Percentiles rank a stretch among this genome's conserved stretches.
phyloP scores from a whole-genome alignment of 805 yeast species.

The Saturnispora diversa region DNA sequence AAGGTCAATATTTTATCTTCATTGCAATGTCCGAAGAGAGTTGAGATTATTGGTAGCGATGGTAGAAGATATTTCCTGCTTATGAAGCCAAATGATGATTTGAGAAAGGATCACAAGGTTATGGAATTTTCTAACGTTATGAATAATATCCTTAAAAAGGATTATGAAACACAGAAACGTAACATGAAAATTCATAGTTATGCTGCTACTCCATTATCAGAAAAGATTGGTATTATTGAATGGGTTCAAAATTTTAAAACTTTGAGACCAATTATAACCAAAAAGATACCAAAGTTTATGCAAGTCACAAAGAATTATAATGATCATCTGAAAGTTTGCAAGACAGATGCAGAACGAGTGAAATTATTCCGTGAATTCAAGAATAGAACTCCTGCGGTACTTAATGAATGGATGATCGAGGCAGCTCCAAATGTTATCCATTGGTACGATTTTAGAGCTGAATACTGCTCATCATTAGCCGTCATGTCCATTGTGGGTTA shows the following conservation, averaged over 20 bases:
- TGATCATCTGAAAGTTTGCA: slow-evolving; percentile 21
- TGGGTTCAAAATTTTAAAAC: slow-evolving; percentile 76
- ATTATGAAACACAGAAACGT: slow-evolving; percentile 67
- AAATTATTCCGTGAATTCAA: slow-evolving; percentile 29
- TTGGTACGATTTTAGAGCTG: slow-evolving; percentile 77
- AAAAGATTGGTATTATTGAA: slow-evolving; percentile 83
- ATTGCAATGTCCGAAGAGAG: slow-evolving; percentile 77
- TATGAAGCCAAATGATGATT: slow-evolving; percentile 84
- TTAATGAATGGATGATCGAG: slow-evolving; percentile 82
- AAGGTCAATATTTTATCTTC: slow-evolving; percentile 67
- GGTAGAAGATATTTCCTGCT: slow-evolving; percentile 65
- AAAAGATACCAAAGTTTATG: slow-evolving; percentile 7
- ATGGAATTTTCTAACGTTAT: slow-evolving; percentile 87
- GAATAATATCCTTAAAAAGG: slow-evolving; percentile 59
- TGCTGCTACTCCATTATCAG: slow-evolving; percentile 82
- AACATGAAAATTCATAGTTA: slow-evolving; percentile 67
- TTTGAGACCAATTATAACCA: slow-evolving; percentile 49
- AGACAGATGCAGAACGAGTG: slow-evolving; percentile 23
- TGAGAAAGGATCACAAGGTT: slow-evolving; percentile 88
- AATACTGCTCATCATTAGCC: slow-evolving; percentile 72
- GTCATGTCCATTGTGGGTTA: slow-evolving; percentile 98
- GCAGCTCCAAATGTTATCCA: slow-evolving; percentile 81
- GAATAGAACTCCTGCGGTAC: slow-evolving; percentile 51
- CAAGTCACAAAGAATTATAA: slow-evolving; percentile 20
- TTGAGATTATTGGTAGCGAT: slow-evolving; percentile 70